Evolutionary conservation across 805 yeast genomes (phyloP).

Genomic region (Suhomyces pyralidae): DNA sequence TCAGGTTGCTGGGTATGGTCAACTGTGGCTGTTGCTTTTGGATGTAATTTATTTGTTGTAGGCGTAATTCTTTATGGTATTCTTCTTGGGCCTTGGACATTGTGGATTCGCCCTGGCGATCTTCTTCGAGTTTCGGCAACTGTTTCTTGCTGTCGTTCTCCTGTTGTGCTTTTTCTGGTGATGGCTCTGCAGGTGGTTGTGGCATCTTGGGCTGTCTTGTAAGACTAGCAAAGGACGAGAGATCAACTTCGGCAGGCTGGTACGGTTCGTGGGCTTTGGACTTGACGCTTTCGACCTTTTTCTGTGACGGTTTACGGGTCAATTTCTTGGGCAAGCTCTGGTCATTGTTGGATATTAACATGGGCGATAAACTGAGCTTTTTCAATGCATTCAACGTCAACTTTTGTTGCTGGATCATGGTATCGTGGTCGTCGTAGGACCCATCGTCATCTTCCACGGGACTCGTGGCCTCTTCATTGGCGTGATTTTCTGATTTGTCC

Average conservation of each 20-base stretch:
- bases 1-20: neutral
- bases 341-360: constrained; percentile 31
- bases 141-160: neutral
- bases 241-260: constrained; percentile 46
- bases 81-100: constrained; percentile 4
- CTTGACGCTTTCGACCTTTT: neutral
- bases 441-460: constrained; percentile 7
- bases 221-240: constrained; percentile 42
- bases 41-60: constrained; percentile 1
- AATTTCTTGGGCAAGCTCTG: constrained; percentile 12
- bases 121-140: constrained; percentile 2
- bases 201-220: constrained; percentile 39
- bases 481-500: neutral
- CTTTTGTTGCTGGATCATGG: constrained; percentile 39
- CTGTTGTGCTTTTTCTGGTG: neutral
- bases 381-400: constrained; percentile 43
- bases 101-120: constrained; percentile 1
- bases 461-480: constrained; percentile 4
- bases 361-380: constrained; percentile 40
- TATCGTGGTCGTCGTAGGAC: constrained; percentile 32
- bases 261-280: constrained; percentile 27
- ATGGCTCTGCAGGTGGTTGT: neutral
- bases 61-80: constrained; percentile 4
- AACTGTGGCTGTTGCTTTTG: constrained; percentile 2
- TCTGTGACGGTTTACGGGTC: constrained; percentile 1